These are phyloP conservation scores for Colletotrichum sojae DNA, from an alignment of 2,329 filamentous ascomycete species.

Conservation along the genomic window DNA sequence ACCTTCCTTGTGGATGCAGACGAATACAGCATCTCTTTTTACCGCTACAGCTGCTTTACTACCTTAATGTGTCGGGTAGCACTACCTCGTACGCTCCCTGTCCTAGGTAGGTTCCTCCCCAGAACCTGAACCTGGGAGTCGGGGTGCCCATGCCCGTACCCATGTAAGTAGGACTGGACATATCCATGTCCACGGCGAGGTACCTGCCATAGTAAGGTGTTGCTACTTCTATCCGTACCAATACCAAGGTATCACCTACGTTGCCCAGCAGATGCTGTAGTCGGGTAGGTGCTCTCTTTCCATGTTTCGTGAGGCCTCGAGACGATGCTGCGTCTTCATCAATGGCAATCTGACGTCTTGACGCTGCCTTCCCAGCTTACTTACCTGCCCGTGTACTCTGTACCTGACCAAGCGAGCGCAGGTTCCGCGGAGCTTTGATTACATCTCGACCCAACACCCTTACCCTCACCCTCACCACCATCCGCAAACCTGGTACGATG, in stretches of 20 bases:
- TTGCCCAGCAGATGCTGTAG: no score
- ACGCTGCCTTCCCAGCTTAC: neutral
- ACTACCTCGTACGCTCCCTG: no score
- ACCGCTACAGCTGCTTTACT: no score
- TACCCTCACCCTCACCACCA: slow-evolving; percentile 7
- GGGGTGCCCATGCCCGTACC: slow-evolving; percentile 5
- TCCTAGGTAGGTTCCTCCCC: slow-evolving; percentile 5
- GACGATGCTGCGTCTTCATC: neutral
- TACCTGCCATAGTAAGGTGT: neutral
- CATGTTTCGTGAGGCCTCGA: neutral
- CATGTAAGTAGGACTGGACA: neutral
- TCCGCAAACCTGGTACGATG: neutral
- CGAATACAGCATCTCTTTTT: no score
- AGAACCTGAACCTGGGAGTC: slow-evolving; percentile 29
- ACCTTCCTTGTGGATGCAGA: no score
- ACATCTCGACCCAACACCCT: neutral
- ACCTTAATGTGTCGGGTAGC: no score
- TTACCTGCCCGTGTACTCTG: neutral
- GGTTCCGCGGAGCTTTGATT: neutral
- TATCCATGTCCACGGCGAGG: neutral
- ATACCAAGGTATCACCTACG: no score
- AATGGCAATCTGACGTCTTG: neutral
- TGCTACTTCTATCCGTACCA: neutral
- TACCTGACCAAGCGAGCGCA: no score
- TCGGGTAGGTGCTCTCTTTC: no score